A percentile compares a stretch with the other conserved stretches of the same genome.
phyloP scores from a whole-genome alignment of 208 protist species.

The Trypanosoma vivax region DNA sequence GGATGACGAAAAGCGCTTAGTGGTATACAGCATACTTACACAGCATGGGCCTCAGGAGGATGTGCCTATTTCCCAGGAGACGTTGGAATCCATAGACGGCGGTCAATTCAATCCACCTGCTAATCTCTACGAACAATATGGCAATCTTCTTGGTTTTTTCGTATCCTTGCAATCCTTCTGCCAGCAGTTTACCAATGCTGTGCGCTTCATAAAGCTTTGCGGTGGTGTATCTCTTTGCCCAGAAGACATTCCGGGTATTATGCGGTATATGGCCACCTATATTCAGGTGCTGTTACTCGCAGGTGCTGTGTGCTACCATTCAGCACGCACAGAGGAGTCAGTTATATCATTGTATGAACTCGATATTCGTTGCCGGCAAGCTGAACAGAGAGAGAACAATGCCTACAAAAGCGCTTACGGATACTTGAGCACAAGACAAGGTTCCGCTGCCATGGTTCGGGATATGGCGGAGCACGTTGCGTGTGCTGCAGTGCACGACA shows the following conservation, averaged over 20 bases:
- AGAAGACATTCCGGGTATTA: slow-evolving; percentile 4
- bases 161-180: background rate
- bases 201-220: background rate
- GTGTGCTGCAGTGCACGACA: background rate
- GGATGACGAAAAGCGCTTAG: too few relatives aligned
- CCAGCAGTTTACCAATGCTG: background rate
- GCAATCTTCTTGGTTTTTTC: background rate
- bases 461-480: slow-evolving; percentile 6
- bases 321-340: background rate
- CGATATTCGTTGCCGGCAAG: too few relatives aligned
- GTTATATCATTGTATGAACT: background rate
- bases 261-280: slow-evolving; percentile 8
- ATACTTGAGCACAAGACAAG: too few relatives aligned
- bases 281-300: background rate
- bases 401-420: too few relatives aligned
- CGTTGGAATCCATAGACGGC: background rate
- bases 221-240: background rate
- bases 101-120: background rate
- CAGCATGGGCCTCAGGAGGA: background rate
- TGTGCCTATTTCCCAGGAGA: too few relatives aligned
- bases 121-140: slow-evolving; percentile 5
- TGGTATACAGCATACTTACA: too few relatives aligned
- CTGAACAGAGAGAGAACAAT: too few relatives aligned
- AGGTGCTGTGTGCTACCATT: background rate
- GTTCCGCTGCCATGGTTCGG: background rate